A percentile compares a stretch with the other conserved stretches of the same genome.
phyloP scores from a whole-genome alignment of 2,329 filamentous ascomycete species.

The Anisogramma anomala region DNA sequence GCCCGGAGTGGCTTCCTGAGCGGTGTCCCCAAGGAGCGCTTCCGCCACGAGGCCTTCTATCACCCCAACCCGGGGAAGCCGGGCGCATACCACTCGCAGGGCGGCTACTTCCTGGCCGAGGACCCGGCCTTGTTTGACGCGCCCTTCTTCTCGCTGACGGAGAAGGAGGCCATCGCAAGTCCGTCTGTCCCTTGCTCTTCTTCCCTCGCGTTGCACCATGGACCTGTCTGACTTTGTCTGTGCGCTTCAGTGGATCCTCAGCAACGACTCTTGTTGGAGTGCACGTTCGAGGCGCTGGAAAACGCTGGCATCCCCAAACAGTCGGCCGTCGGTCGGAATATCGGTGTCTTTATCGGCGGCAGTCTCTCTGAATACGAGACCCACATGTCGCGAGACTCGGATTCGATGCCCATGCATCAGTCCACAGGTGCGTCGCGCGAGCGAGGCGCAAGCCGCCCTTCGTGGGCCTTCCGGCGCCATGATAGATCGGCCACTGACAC shows the following conservation, averaged over 20 bases:
- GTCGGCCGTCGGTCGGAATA: slow-evolving; percentile 33
- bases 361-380: slow-evolving; percentile 37
- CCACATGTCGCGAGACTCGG: slow-evolving; percentile 30
- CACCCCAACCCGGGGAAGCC: slow-evolving; percentile 33
- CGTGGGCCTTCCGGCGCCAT: no score
- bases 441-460: slow-evolving; percentile 17
- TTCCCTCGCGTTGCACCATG: neutral
- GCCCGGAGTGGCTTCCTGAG: slow-evolving; percentile 30
- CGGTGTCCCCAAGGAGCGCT: slow-evolving; percentile 32
- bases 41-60: slow-evolving; percentile 28
- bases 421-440: slow-evolving; percentile 39
- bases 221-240: neutral
- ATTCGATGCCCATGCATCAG: slow-evolving; percentile 36
- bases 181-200: no score
- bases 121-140: slow-evolving; percentile 39
- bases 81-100: slow-evolving; percentile 27
- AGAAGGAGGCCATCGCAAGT: slow-evolving; percentile 31
- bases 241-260: slow-evolving; percentile 39
- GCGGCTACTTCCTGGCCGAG: slow-evolving; percentile 32
- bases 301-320: slow-evolving; percentile 39
- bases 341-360: slow-evolving; percentile 39
- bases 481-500: neutral
- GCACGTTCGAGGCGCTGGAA: slow-evolving; percentile 42
- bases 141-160: slow-evolving; percentile 40
- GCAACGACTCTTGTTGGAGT: slow-evolving; percentile 40